A percentile compares a stretch with the other conserved stretches of the same genome.
phyloP scores from a whole-genome alignment of 1,284 basidiomycete genomes.

The Ganoderma resinaceum region DNA sequence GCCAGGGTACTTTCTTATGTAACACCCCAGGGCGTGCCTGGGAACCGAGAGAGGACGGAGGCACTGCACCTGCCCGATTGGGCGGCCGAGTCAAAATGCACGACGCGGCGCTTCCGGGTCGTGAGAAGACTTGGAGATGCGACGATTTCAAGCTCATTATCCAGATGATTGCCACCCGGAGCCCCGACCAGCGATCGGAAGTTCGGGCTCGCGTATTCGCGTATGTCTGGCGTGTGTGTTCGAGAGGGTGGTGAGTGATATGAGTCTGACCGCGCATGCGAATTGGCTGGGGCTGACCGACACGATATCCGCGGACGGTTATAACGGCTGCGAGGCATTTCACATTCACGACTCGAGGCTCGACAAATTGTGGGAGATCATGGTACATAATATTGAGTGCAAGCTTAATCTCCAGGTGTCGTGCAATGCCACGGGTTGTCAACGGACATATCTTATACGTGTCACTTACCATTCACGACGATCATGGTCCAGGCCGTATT shows the following conservation, averaged over 20 bases:
- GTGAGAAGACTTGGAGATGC: background rate
- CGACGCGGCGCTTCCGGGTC: background rate
- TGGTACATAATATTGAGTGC: background rate
- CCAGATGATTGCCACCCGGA: constrained; percentile 1
- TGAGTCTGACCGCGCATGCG: background rate
- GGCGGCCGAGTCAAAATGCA: constrained; percentile 5
- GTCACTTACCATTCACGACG: background rate
- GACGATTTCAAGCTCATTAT: background rate
- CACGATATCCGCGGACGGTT: background rate
- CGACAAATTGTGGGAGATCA: background rate
- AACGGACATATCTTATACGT: background rate
- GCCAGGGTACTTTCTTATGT: background rate
- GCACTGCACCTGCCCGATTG: constrained; percentile 1
- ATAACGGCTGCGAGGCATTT: background rate
- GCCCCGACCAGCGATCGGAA: constrained; percentile 4
- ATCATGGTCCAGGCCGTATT: background rate
- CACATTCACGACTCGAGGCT: too few species aligned
- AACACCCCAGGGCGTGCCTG: background rate
- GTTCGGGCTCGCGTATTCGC: background rate
- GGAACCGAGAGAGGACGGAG: background rate
- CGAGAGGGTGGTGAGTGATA: background rate
- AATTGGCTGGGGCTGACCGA: background rate
- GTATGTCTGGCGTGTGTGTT: background rate
- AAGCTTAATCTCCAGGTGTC: constrained; percentile 1
- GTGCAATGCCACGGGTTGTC: background rate